These are phyloP conservation scores for Ogataea ganodermae DNA, from an alignment of 805 yeast species.

Conservation along the genomic window DNA sequence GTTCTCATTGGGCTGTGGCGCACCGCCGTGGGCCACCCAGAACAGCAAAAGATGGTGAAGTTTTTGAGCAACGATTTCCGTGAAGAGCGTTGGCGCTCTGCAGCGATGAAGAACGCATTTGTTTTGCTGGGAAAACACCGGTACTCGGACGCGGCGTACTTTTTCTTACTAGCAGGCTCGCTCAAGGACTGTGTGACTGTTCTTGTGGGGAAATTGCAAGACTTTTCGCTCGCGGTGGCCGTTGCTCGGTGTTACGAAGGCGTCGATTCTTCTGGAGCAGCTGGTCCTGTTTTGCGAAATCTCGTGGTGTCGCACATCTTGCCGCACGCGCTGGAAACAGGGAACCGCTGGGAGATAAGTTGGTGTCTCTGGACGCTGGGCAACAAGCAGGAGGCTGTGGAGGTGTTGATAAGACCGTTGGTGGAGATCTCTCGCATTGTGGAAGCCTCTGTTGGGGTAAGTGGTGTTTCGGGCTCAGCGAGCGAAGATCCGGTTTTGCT, in stretches of 20 bases:
- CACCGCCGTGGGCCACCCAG: conserved; percentile 71
- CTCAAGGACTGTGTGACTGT: conserved; percentile 78
- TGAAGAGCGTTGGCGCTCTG: conserved; percentile 77
- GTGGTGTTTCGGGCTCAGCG: not conserved
- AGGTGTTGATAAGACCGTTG: conserved; percentile 64
- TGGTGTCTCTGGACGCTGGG: conserved; percentile 75
- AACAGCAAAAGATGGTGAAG: conserved; percentile 77
- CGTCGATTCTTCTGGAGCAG: conserved; percentile 38
- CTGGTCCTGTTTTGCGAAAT: conserved; percentile 50
- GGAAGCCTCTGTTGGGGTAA: not conserved
- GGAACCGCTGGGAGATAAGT: conserved; percentile 79
- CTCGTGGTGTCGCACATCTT: conserved; percentile 53
- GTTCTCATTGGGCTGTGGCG: conserved; percentile 83
- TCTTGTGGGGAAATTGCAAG: conserved; percentile 63
- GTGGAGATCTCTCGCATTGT: conserved; percentile 25
- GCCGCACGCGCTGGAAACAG: conserved; percentile 57
- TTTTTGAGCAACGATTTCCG: conserved; percentile 77
- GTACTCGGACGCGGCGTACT: conserved; percentile 82
- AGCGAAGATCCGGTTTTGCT: conserved; percentile 81
- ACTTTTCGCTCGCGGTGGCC: conserved; percentile 73
- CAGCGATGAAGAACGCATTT: conserved; percentile 91
- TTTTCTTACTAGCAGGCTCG: conserved; percentile 77
- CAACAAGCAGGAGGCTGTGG: conserved; percentile 53
- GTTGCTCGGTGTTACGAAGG: conserved; percentile 74
- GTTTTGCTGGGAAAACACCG: conserved; percentile 88